Percentiles rank a stretch among this genome's conserved stretches.
Evolutionary conservation across 1,284 basidiomycete species (phyloP).

Genomic region (Tilletia caries): DNA sequence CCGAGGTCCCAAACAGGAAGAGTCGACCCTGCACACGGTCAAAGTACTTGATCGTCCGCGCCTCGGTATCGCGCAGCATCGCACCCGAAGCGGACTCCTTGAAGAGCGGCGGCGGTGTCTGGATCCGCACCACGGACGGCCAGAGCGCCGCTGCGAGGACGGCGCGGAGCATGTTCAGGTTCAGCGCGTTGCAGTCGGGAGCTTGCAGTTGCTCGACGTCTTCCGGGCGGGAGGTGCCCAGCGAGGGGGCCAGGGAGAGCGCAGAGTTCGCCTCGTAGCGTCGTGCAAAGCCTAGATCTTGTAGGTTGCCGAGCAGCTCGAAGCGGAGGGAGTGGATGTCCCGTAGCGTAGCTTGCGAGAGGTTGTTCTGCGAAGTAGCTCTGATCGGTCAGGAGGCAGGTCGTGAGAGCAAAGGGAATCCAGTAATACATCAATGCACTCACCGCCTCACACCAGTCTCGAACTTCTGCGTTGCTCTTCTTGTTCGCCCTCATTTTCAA

Average conservation of each 20-base stretch:
- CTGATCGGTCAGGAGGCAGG: too few relatives aligned
- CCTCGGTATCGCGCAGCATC: conserved; percentile 42
- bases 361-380: conserved; percentile 67
- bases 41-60: conserved; percentile 42
- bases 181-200: conserved; percentile 22
- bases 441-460: conserved; percentile 74
- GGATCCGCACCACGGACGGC: conserved; percentile 58
- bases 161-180: conserved; percentile 35
- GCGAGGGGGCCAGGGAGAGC: background rate
- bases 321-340: conserved; percentile 75
- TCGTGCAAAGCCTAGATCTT: conserved; percentile 69
- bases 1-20: conserved; percentile 79
- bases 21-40: conserved; percentile 59
- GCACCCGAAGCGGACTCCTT: conserved; percentile 44
- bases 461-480: conserved; percentile 59
- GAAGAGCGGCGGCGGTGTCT: conserved; percentile 40
- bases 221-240: background rate
- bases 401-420: too few relatives aligned
- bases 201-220: background rate
- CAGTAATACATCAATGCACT: conserved; percentile 25
- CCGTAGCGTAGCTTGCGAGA: conserved; percentile 70
- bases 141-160: conserved; percentile 52
- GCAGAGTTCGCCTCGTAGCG: conserved; percentile 12
- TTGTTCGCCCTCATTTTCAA: conserved; percentile 61
- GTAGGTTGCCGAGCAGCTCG: conserved; percentile 72